phyloP scores from a whole-genome alignment of 179 eudicot species.

The Actinidia chinensis region DNA sequence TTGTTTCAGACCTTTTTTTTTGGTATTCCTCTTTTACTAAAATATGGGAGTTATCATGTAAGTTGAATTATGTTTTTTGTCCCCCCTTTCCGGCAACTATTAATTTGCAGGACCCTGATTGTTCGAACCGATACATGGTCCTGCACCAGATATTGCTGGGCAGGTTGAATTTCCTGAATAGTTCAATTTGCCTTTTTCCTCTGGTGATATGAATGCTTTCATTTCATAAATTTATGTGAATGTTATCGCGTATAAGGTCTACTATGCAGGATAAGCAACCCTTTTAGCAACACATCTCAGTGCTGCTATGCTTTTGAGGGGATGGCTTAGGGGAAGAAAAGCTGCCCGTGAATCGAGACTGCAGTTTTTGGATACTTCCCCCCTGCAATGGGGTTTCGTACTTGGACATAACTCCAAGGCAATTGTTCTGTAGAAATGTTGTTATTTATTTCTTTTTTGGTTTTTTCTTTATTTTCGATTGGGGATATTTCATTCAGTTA shows the following conservation, averaged over 20 bases:
- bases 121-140: slow-evolving; percentile 94
- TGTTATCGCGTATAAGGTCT: slow-evolving; percentile 3
- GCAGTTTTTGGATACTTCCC: slow-evolving; percentile 82
- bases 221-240: background rate
- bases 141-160: slow-evolving; percentile 97
- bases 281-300: slow-evolving; percentile 90
- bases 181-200: slow-evolving; percentile 4
- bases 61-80: background rate
- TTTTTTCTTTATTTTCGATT: background rate
- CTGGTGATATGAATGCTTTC: background rate
- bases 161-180: slow-evolving; percentile 51
- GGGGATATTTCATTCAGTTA: background rate
- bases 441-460: too few species aligned
- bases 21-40: background rate
- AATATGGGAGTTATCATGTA: background rate
- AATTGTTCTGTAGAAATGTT: slow-evolving; percentile 49
- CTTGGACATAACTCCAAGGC: slow-evolving; percentile 84
- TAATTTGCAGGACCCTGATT: slow-evolving; percentile 72
- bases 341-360: slow-evolving; percentile 77
- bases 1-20: background rate
- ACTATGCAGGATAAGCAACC: slow-evolving; percentile 71
- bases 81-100: slow-evolving; percentile 3
- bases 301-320: slow-evolving; percentile 93
- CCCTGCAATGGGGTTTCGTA: slow-evolving; percentile 72
- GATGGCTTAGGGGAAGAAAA: slow-evolving; percentile 85